A percentile compares a stretch with the other conserved stretches of the same genome.
phyloP scores from a whole-genome alignment of 176 grass and related monocot species.

The Typha latifolia region DNA sequence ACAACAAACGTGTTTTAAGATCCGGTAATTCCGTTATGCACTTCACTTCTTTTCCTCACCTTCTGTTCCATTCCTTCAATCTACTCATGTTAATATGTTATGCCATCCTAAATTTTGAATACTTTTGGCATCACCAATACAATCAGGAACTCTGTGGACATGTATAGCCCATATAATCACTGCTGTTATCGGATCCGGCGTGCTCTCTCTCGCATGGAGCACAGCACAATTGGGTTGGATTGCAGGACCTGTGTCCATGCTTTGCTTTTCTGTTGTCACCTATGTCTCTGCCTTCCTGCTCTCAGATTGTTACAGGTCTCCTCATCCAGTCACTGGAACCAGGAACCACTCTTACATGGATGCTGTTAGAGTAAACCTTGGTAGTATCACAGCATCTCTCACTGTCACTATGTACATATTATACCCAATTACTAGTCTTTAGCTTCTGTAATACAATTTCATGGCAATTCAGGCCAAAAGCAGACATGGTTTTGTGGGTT shows the following conservation, averaged over 20 bases:
- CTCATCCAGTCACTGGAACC: constrained; percentile 27
- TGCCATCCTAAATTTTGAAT: background rate
- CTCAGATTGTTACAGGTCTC: constrained; percentile 52
- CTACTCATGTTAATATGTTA: too few species aligned
- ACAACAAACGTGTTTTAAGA: constrained; percentile 13
- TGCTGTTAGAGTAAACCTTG: constrained; percentile 40
- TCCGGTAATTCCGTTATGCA: constrained; percentile 20
- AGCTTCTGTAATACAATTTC: background rate
- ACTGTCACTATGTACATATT: background rate
- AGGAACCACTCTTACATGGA: constrained; percentile 67
- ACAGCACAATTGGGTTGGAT: constrained; percentile 56
- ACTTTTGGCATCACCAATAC: background rate
- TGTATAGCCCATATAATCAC: constrained; percentile 73
- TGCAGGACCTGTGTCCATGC: constrained; percentile 29
- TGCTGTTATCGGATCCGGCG: constrained; percentile 44
- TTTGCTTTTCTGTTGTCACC: constrained; percentile 55
- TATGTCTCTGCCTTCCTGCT: constrained; percentile 46
- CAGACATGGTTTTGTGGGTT: constrained; percentile 55
- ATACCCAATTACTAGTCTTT: background rate
- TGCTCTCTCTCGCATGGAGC: constrained; percentile 61
- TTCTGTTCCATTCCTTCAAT: background rate
- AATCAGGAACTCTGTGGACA: constrained; percentile 42
- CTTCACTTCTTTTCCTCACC: background rate
- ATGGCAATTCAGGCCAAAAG: constrained; percentile 45
- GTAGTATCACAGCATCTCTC: constrained; percentile 1